Evolutionary conservation across 768 basidiomycete genomes (phyloP).

Genomic region (Tricholoma bakamatsutake): DNA sequence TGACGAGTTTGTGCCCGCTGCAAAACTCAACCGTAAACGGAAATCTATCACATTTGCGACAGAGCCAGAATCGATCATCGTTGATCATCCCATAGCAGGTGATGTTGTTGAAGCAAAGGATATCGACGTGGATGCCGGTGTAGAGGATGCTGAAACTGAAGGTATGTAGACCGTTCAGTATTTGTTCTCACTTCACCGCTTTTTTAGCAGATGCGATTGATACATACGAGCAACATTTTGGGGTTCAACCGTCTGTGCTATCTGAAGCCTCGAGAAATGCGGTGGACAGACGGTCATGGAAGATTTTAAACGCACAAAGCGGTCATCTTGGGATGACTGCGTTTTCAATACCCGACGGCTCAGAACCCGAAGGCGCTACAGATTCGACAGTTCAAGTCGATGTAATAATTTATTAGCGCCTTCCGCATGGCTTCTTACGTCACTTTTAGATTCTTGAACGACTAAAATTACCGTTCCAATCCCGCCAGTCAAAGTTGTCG

Average conservation of each 20-base stretch:
- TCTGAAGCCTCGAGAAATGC: constrained; percentile 42
- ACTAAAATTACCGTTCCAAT: constrained; percentile 48
- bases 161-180: constrained; percentile 17
- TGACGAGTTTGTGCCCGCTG: constrained; percentile 34
- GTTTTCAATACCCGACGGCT: constrained; percentile 41
- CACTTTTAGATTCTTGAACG: constrained; percentile 47
- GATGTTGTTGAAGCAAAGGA: constrained; percentile 12
- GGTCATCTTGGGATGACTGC: constrained; percentile 57
- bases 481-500: constrained; percentile 47
- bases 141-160: constrained; percentile 21
- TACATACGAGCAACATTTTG: constrained; percentile 74
- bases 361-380: constrained; percentile 20
- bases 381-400: constrained; percentile 26
- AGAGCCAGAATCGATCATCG: constrained; percentile 12
- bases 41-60: constrained; percentile 33
- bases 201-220: constrained; percentile 21
- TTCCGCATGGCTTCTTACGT: neutral
- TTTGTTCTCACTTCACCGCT: neutral
- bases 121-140: constrained; percentile 16
- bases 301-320: constrained; percentile 35
- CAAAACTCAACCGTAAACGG: constrained; percentile 68
- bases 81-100: neutral
- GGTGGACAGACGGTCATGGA: constrained; percentile 58
- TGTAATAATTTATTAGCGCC: constrained; percentile 13
- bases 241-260: constrained; percentile 45